Evolutionary conservation across 2,329 filamentous ascomycete species (phyloP).

Genomic region (Pseudogymnoascus sp.): DNA sequence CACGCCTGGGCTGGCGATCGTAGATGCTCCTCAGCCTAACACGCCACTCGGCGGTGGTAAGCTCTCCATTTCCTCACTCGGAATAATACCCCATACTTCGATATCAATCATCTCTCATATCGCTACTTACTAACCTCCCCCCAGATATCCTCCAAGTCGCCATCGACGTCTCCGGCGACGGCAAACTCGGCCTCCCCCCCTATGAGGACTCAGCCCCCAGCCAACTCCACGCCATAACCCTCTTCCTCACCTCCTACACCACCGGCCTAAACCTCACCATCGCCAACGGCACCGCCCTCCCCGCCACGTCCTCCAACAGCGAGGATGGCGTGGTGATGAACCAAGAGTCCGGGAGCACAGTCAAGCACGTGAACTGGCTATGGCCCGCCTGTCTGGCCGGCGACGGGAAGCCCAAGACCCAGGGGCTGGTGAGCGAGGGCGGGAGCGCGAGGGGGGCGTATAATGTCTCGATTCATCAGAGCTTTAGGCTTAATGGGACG

Average conservation of each 20-base stretch:
- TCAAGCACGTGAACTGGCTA: constrained; percentile 65
- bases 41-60: constrained; percentile 56
- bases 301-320: constrained; percentile 38
- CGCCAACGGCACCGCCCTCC: constrained; percentile 46
- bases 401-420: constrained; percentile 39
- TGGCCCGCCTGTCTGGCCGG: constrained; percentile 64
- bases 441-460: constrained; percentile 9
- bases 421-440: constrained; percentile 10
- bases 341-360: constrained; percentile 58
- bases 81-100: not conserved
- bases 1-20: constrained; percentile 59
- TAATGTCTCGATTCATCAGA: constrained; percentile 62
- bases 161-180: constrained; percentile 58
- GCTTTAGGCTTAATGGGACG: constrained; percentile 55
- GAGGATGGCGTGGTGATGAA: constrained; percentile 54
- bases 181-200: constrained; percentile 51
- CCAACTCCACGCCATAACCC: constrained; percentile 54
- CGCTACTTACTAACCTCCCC: constrained; percentile 12
- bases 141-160: constrained; percentile 50
- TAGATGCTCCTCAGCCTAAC: constrained; percentile 57
- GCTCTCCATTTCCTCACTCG: constrained; percentile 22
- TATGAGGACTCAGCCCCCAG: constrained; percentile 46
- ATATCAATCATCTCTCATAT: not conserved
- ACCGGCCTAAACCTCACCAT: constrained; percentile 60
- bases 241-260: constrained; percentile 59